Evolutionary conservation across 805 yeast species (phyloP).

Genomic region (Suhomyces emberorum): DNA sequence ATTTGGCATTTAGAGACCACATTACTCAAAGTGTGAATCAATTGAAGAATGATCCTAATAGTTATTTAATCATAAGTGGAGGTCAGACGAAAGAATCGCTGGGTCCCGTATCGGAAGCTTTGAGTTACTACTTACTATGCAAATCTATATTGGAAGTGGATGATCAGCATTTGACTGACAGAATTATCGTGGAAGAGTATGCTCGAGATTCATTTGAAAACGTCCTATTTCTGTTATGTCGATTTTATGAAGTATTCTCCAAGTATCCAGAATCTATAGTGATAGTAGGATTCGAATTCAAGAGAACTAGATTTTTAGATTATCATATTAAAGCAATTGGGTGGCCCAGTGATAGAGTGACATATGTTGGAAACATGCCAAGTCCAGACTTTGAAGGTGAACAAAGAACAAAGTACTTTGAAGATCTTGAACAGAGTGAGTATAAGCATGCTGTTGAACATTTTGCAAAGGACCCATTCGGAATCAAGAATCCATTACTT

Average conservation of each 20-base stretch:
- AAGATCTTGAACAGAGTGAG: constrained; percentile 49
- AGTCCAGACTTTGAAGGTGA: constrained; percentile 30
- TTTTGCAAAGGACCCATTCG: constrained; percentile 58
- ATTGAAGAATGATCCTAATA: constrained; percentile 25
- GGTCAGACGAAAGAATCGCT: constrained; percentile 64
- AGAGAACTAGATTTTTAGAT: constrained; percentile 54
- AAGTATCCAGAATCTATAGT: constrained; percentile 51
- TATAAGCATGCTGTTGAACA: constrained; percentile 48
- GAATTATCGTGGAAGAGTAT: constrained; percentile 57
- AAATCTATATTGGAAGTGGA: constrained; percentile 19
- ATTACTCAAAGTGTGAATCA: constrained; percentile 42
- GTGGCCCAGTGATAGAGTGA: constrained; percentile 33
- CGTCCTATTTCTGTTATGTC: constrained; percentile 55
- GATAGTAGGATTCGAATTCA: constrained; percentile 74
- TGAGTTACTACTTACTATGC: constrained; percentile 51
- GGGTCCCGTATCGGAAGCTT: constrained; percentile 59
- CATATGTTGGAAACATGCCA: constrained; percentile 61
- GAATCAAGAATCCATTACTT: constrained; percentile 41
- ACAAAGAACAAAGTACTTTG: constrained; percentile 38
- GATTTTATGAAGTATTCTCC: constrained; percentile 46
- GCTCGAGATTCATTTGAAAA: constrained; percentile 83
- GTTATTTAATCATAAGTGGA: constrained; percentile 54
- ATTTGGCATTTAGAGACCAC: constrained; percentile 62
- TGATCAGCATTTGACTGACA: constrained; percentile 8
- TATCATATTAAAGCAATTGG: constrained; percentile 54